Base-by-base conservation (phyloP, 768 basidiomycete species). In the Boletus rubroflammeus region DNA sequence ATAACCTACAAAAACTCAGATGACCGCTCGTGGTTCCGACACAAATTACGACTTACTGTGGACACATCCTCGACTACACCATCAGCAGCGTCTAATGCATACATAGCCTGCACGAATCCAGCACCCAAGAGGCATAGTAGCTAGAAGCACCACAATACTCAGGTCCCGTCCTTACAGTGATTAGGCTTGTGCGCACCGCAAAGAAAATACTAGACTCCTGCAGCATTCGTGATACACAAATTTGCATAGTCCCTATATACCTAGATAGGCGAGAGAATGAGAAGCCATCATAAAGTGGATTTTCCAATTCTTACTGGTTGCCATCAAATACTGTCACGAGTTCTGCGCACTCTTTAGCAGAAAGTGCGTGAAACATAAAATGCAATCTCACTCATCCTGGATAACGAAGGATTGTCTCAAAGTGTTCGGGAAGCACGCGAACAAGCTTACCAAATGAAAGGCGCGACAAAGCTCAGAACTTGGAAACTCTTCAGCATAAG, bases 181-280 rank as follows among this genome's bases (percentile, higher is more conserved):
- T 9, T n/a, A 23, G 10, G 1, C 21, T 47, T 35, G 2, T 49
- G 71, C 79, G 36, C 61, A 95, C 88, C 48, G 88, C 88, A 70
- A 95, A 93, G 75, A 95, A 95, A 45, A 97, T 85, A 3, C 90
- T 86, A 19, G 92, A 94, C 71, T 98, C 93, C 65, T 88, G 86
- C 57, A 98, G 72, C 94, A 98, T 98, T 13, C 93, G 80, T 19
- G 90, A 84, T 2, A 96, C 84, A 56, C 94, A 95, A 28, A 98
- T 93, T 67, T 96, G 93, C 85, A 97, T 85, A 0, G 88, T 93
- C 8, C 94, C 94, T 43, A 98, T 83, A 61, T 90, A 90, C 64
- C 87, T 89, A n/a, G n/a, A 48, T 19, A 54, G 49, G 1, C 11
- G 9, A 47, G 42, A 28, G 44, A 29, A 45, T 47, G 34, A 43